Percentiles rank a stretch among this genome's conserved stretches.
Conservation (phyloP, 805 yeast species). For the Candida verbasci region DNA sequence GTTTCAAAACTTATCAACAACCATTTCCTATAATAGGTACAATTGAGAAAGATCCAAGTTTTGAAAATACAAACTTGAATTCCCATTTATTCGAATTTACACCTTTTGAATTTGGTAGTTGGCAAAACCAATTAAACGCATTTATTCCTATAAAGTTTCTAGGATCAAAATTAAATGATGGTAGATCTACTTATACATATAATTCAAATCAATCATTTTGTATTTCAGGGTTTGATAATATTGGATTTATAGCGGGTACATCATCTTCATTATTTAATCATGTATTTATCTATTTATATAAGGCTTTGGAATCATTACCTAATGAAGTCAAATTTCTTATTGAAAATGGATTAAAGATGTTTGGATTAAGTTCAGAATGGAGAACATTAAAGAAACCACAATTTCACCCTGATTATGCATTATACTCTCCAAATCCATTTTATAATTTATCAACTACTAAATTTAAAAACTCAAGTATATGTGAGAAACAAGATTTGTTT, state of each 20-base stretch:
- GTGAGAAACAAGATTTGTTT: conserved; percentile 19
- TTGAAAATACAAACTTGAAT: conserved; percentile 13
- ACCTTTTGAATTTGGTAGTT: conserved; percentile 35
- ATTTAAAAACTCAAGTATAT: conserved; percentile 7
- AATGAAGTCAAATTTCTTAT: conserved; percentile 30
- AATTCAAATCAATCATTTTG: conserved; percentile 33
- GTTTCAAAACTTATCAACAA: conserved; percentile 34
- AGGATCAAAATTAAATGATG: conserved; percentile 46
- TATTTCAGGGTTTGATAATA: conserved; percentile 50
- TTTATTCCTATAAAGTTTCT: conserved; percentile 50
- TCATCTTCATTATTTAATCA: conserved; percentile 61
- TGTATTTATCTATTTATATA: conserved; percentile 47
- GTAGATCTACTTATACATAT: conserved; percentile 27
- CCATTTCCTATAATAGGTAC: conserved; percentile 50
- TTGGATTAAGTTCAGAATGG: conserved; percentile 37
- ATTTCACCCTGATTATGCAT: conserved; percentile 54
- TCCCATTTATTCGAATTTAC: conserved; percentile 55
- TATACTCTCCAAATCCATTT: conserved; percentile 62
- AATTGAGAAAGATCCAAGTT: conserved; percentile 31
- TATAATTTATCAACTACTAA: conserved; percentile 12
- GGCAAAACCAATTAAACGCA: conserved; percentile 47
- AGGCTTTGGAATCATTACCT: conserved; percentile 27
- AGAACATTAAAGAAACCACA: conserved; percentile 21
- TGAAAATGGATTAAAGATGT: conserved; percentile 34
- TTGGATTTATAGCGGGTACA: conserved; percentile 58